Conservation (phyloP, 257 asterid genomes). For the Handroanthus guayacan region DNA sequence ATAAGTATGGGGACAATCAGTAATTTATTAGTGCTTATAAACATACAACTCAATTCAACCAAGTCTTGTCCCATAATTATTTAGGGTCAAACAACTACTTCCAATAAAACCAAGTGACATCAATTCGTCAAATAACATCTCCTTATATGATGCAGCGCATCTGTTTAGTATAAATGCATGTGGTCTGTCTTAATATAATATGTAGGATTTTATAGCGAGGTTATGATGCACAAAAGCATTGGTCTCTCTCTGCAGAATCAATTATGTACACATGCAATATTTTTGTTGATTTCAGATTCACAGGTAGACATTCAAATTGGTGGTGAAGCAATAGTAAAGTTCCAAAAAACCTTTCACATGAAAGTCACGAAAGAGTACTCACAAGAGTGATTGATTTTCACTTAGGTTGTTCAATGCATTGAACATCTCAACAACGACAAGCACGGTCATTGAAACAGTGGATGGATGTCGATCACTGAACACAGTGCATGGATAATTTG, state of each 20-base stretch:
- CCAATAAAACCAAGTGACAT: background rate
- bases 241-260: no score
- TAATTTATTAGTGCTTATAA: background rate
- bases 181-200: background rate
- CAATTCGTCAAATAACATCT: background rate
- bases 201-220: background rate
- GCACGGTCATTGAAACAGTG: slow-evolving; percentile 97
- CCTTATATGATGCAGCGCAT: no score
- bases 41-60: slow-evolving; percentile 16
- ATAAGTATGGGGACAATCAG: background rate
- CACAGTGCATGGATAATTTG: slow-evolving; percentile 76
- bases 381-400: slow-evolving; percentile 97
- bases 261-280: background rate
- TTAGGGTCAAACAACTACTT: slow-evolving; percentile 19
- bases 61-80: slow-evolving; percentile 7
- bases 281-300: background rate
- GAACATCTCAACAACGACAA: slow-evolving; percentile 99
- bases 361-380: slow-evolving; percentile 45
- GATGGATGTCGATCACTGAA: slow-evolving; percentile 93
- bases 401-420: slow-evolving; percentile 97
- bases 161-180: no score
- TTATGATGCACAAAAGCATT: background rate
- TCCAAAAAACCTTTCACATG: background rate
- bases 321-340: slow-evolving; percentile 4
- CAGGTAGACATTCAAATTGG: background rate